Evolutionary conservation across 1,284 basidiomycete genomes (phyloP).

Genomic region (Abortiporus biennis): DNA sequence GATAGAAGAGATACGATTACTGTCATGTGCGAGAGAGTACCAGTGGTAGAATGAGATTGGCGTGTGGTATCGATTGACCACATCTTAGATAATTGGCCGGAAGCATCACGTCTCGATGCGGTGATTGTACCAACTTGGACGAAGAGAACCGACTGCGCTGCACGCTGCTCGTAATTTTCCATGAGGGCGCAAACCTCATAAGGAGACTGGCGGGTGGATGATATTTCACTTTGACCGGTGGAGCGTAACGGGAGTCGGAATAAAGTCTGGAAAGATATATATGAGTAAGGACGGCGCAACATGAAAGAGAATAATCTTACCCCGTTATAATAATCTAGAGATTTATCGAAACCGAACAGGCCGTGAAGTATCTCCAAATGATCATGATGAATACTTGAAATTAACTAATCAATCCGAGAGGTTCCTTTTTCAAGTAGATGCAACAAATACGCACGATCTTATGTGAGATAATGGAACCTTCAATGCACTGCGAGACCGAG

Average conservation of each 20-base stretch:
- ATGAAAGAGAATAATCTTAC: constrained; percentile 26
- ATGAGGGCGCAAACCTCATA: constrained; percentile 10
- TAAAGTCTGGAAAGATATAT: constrained; percentile 31
- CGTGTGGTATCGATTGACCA: too few relatives aligned
- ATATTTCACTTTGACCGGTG: constrained; percentile 8
- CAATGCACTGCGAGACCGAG: constrained; percentile 16
- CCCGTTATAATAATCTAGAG: constrained; percentile 27
- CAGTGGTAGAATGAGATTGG: too few relatives aligned
- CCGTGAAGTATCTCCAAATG: constrained; percentile 34
- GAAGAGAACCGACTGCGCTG: constrained; percentile 12
- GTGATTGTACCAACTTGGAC: constrained; percentile 6
- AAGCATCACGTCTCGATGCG: not conserved
- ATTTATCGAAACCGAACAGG: constrained; percentile 30
- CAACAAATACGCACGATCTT: constrained; percentile 23
- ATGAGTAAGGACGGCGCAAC: not conserved
- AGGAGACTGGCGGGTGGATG: constrained; percentile 2
- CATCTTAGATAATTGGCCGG: too few relatives aligned
- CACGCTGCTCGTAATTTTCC: constrained; percentile 4
- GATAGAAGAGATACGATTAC: not conserved
- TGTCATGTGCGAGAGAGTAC: not conserved
- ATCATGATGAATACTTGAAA: constrained; percentile 28
- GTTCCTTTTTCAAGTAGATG: too few relatives aligned
- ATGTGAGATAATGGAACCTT: constrained; percentile 24
- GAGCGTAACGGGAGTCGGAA: constrained; percentile 42
- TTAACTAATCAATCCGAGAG: not conserved